Evolutionary conservation across 1,284 basidiomycete species (phyloP).

Genomic region (Earliella scabrosa): DNA sequence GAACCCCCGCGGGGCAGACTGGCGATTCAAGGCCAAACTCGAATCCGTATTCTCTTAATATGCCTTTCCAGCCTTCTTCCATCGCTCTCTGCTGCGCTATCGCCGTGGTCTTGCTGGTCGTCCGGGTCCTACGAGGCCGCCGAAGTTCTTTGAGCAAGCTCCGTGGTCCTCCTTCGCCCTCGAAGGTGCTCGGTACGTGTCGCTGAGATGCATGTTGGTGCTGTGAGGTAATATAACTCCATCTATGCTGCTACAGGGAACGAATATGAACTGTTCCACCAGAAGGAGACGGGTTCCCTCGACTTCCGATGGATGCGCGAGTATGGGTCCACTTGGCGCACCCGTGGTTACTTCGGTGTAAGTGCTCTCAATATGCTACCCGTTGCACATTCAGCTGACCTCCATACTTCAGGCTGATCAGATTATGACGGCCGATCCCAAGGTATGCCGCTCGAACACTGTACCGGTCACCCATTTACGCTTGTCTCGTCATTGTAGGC

Average conservation of each 20-base stretch:
- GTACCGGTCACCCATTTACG: no score
- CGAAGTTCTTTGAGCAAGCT: neutral
- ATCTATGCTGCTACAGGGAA: constrained; percentile 20
- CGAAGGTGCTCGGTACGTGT: neutral
- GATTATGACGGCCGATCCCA: constrained; percentile 21
- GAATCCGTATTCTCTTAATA: neutral
- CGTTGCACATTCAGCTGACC: no score
- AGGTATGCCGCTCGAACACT: constrained; percentile 1
- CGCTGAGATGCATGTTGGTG: no score
- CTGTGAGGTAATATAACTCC: no score
- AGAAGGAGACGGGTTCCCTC: constrained; percentile 25
- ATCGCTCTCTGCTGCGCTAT: neutral
- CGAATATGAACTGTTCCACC: constrained; percentile 19
- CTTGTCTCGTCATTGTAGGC: constrained; percentile 13
- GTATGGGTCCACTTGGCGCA: constrained; percentile 29
- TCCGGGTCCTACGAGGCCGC: neutral
- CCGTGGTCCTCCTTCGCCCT: neutral
- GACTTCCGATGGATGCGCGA: constrained; percentile 28
- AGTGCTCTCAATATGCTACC: neutral
- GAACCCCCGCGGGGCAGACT: no score
- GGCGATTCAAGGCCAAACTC: no score
- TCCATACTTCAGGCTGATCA: neutral
- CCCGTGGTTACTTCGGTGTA: constrained; percentile 21
- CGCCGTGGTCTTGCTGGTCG: neutral
- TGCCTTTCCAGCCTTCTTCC: neutral